Evolutionary conservation across 2,329 filamentous ascomycete species (phyloP), one percentile per base, ranked within the genome.

Genomic region (Teratosphaeria epicoccoides): DNA sequence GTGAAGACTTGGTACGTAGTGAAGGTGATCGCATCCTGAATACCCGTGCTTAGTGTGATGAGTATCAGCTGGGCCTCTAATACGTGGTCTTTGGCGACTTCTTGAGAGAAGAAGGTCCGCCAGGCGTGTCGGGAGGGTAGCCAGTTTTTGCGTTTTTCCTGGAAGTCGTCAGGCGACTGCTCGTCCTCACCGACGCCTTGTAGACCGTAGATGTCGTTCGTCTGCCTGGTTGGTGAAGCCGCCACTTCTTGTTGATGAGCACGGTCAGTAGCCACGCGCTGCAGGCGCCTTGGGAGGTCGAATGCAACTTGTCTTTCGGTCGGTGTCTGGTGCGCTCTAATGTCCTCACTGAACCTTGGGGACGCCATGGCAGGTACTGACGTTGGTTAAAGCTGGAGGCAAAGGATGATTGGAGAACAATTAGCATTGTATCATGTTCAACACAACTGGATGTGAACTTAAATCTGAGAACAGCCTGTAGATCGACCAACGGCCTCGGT

Each of bases 1-100:
- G 78, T 77, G 63, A 83, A 82, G 61, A 78, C 81, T 65, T 76
- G 74, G 64, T 78, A 83, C 61, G 81, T 78, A 22, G 77, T 77
- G 61, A 81, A 83, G 2, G 79, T 75, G 20, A 78, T 74, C 47
- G 79, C 78, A 66, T 83, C 78, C 73, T 71, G 66, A 28, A 72
- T 68, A n/a, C 69, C 68, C 6, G 61, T 70, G 43, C 59, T 60
- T 52, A 73, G 67, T 5, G 70, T 64, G 5, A 72, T 61, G 47
- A 69, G 55, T 3, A 71, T 58, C n/a, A 72, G 66, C 55, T 72
- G 61, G 49, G 59, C 52, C 59, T 71, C 66, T 24, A 60, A n/a
- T 9, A 52, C 17, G 25, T 6, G n/a, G 29, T 52, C 40, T 22
- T 48, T 26, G 7, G 50, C 52, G 14, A 61, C 50, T n/a, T 57